Conservation (phyloP, 164 flowering plant species). For the Kalanchoe fedtschenkoi region DNA sequence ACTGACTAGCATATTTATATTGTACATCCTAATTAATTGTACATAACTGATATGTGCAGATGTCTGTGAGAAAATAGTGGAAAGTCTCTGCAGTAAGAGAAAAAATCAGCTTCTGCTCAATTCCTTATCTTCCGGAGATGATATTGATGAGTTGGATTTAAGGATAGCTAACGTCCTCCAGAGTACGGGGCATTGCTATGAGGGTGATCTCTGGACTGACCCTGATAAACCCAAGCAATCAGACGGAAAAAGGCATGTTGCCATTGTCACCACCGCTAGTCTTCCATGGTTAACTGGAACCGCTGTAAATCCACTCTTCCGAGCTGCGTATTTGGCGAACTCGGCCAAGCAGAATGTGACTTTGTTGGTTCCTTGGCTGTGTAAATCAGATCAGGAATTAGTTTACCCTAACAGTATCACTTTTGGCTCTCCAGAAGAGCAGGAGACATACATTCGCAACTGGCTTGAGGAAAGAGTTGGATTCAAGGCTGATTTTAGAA, state of each 20-base stretch:
- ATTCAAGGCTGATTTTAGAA: constrained; percentile 80
- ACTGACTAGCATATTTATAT: not conserved
- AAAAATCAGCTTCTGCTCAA: constrained; percentile 38
- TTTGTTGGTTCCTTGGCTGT: constrained; percentile 93
- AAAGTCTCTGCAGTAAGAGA: constrained; percentile 66
- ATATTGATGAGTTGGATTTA: constrained; percentile 66
- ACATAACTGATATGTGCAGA: constrained; percentile 35
- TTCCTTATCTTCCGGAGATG: constrained; percentile 41
- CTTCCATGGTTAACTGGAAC: constrained; percentile 99
- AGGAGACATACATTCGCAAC: constrained; percentile 70
- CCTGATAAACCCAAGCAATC: constrained; percentile 32
- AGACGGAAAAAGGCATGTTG: constrained; percentile 68
- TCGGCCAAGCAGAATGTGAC: constrained; percentile 87
- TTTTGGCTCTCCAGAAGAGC: constrained; percentile 86
- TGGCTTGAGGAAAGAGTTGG: constrained; percentile 96
- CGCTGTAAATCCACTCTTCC: constrained; percentile 92
- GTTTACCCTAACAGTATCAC: constrained; percentile 81
- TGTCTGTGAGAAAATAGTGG: constrained; percentile 81
- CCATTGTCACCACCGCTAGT: constrained; percentile 95
- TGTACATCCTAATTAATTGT: not conserved
- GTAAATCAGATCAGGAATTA: constrained; percentile 79
- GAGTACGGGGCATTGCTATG: constrained; percentile 90
- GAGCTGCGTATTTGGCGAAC: constrained; percentile 88
- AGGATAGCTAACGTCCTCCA: constrained; percentile 85
- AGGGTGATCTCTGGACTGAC: constrained; percentile 81